Percentiles rank a stretch among this genome's conserved stretches.
phyloP scores from a whole-genome alignment of 306 rosid genomes.

The Cajanus cajan region DNA sequence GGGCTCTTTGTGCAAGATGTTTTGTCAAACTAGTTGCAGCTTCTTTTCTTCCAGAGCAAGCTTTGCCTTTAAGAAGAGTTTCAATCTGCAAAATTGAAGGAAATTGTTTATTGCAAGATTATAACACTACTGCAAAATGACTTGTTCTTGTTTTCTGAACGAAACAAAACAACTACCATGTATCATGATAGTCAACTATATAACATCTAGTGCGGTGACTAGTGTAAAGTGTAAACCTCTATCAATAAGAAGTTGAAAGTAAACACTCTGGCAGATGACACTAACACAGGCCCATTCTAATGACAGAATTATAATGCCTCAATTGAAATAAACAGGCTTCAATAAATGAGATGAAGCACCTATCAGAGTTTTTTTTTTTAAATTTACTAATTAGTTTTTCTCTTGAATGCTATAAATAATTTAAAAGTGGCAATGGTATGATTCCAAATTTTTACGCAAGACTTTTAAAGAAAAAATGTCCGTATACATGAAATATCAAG shows the following conservation, averaged over 20 bases:
- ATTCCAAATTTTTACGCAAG: background rate
- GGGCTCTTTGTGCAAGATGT: constrained; percentile 88
- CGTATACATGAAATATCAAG: background rate
- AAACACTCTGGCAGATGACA: background rate
- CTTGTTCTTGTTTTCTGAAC: background rate
- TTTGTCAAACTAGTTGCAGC: constrained; percentile 81
- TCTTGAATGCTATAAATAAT: background rate
- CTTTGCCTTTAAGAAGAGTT: constrained; percentile 76
- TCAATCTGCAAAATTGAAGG: constrained; percentile 64
- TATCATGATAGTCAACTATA: constrained; percentile 1
- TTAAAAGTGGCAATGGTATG: background rate
- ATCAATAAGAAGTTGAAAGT: constrained; percentile 1
- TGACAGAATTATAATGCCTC: background rate
- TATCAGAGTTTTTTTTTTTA: background rate
- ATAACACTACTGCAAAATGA: constrained; percentile 12
- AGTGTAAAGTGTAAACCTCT: background rate
- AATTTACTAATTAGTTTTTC: background rate
- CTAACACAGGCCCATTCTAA: background rate
- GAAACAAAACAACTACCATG: background rate
- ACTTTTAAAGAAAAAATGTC: background rate
- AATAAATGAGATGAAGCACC: background rate
- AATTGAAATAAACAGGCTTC: background rate
- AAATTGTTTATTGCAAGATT: constrained; percentile 20
- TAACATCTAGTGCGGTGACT: background rate
- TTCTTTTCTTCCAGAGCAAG: constrained; percentile 77